phyloP scores from a whole-genome alignment of 257 asterid species.

The Paraleonurus japonicus region DNA sequence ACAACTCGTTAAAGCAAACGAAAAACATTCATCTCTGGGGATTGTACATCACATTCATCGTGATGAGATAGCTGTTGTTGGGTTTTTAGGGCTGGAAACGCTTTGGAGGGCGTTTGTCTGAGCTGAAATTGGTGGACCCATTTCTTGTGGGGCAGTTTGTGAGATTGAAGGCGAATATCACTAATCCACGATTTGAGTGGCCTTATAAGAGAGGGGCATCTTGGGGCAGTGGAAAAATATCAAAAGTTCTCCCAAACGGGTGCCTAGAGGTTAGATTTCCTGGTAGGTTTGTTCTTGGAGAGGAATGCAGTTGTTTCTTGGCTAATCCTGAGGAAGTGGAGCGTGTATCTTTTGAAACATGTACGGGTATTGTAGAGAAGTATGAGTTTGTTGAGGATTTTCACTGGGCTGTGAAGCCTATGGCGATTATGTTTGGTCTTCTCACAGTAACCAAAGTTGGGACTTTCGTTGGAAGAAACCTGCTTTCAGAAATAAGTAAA shows the following conservation, averaged over 20 bases:
- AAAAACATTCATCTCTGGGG: constrained; percentile 49
- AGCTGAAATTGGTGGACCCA: constrained; percentile 41
- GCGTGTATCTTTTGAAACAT: constrained; percentile 46
- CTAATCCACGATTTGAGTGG: constrained; percentile 54
- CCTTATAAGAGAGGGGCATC: constrained; percentile 44
- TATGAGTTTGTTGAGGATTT: constrained; percentile 59
- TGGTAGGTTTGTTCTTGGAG: constrained; percentile 40
- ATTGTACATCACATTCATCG: constrained; percentile 51
- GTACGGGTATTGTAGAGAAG: constrained; percentile 53
- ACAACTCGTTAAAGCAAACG: constrained; percentile 32
- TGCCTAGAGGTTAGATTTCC: constrained; percentile 60
- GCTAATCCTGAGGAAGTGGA: constrained; percentile 67
- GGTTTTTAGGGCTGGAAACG: constrained; percentile 53
- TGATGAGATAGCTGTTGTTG: constrained; percentile 45
- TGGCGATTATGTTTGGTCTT: constrained; percentile 35
- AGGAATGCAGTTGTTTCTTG: constrained; percentile 32
- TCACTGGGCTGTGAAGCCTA: constrained; percentile 66
- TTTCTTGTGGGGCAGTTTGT: constrained; percentile 48
- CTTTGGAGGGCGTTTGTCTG: constrained; percentile 47
- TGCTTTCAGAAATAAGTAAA: background rate
- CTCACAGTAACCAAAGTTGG: constrained; percentile 45
- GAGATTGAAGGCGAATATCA: constrained; percentile 40
- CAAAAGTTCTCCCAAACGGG: constrained; percentile 53
- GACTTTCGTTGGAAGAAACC: constrained; percentile 37
- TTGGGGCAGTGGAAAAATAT: constrained; percentile 57